Evolutionary conservation across 73 alveolate species (phyloP).

Genomic region (Stentor roeselii): DNA sequence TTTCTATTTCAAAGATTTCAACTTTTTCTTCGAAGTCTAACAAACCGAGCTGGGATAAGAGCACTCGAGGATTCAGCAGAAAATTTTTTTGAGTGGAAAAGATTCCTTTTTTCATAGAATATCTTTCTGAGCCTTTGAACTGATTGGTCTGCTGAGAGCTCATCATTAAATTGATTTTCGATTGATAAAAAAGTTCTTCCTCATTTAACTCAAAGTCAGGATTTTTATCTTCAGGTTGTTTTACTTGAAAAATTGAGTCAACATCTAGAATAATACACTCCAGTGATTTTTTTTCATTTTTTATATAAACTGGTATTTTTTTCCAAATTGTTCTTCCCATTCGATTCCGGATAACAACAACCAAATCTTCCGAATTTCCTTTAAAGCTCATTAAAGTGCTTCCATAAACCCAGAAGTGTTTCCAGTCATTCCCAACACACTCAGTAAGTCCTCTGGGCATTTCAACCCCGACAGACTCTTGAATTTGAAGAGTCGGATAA

Average conservation of each 20-base stretch:
- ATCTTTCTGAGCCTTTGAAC: background rate
- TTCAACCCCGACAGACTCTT: background rate
- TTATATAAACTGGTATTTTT: background rate
- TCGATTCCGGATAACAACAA: background rate
- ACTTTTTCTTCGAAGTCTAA: background rate
- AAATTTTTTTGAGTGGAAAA: too few relatives aligned
- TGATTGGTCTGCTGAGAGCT: background rate
- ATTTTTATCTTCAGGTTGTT: background rate
- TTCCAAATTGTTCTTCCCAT: slow-evolving; percentile 18
- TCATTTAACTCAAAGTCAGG: background rate
- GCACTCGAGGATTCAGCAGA: background rate
- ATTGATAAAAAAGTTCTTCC: background rate
- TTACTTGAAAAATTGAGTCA: background rate
- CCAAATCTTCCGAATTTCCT: background rate
- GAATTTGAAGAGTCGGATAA: background rate
- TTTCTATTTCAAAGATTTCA: background rate
- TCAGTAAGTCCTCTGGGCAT: background rate
- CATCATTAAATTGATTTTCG: background rate
- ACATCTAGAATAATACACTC: background rate
- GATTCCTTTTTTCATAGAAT: background rate
- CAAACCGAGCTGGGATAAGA: slow-evolving; percentile 11
- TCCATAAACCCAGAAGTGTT: background rate
- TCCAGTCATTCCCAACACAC: background rate
- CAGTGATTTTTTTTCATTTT: background rate
- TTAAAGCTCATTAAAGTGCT: background rate